Evolutionary conservation across 495 filamentous ascomycete genomes (phyloP).

Genomic region (Podospora pseudoanserina): DNA sequence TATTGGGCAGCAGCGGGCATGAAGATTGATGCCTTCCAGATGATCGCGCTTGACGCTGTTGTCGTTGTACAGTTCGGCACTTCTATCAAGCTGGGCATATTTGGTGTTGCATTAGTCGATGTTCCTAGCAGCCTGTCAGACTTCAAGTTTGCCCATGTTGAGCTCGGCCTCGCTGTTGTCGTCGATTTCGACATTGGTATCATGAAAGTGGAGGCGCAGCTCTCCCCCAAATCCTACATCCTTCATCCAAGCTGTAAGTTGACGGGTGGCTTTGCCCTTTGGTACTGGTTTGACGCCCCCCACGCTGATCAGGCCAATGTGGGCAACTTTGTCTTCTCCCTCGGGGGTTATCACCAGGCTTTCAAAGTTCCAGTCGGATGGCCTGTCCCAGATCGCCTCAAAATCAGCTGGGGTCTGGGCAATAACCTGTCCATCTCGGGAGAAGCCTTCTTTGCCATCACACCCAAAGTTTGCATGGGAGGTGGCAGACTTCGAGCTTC

Average conservation of each 20-base stretch:
- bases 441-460: no score
- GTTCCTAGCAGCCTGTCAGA: background rate
- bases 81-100: slow-evolving; percentile 37
- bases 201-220: slow-evolving; percentile 40
- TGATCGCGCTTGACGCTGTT: slow-evolving; percentile 36
- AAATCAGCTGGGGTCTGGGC: slow-evolving; percentile 23
- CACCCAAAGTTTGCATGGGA: no score
- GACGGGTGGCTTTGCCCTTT: slow-evolving; percentile 47
- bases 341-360: slow-evolving; percentile 50
- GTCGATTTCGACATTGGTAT: slow-evolving; percentile 39
- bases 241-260: slow-evolving; percentile 43
- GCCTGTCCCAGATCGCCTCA: slow-evolving; percentile 43
- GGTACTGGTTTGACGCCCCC: slow-evolving; percentile 40
- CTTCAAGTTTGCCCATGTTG: slow-evolving; percentile 36
- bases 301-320: background rate
- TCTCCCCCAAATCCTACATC: slow-evolving; percentile 43
- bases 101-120: slow-evolving; percentile 30
- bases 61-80: slow-evolving; percentile 34
- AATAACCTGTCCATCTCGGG: no score
- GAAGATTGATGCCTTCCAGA: slow-evolving; percentile 40
- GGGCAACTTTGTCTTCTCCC: slow-evolving; percentile 52
- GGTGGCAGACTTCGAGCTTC: no score
- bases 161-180: slow-evolving; percentile 39
- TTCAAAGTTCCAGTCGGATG: slow-evolving; percentile 40
- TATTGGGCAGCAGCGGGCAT: slow-evolving; percentile 46